Conservation (phyloP, 768 basidiomycete genomes). For the Clitopilus hobsonii region DNA sequence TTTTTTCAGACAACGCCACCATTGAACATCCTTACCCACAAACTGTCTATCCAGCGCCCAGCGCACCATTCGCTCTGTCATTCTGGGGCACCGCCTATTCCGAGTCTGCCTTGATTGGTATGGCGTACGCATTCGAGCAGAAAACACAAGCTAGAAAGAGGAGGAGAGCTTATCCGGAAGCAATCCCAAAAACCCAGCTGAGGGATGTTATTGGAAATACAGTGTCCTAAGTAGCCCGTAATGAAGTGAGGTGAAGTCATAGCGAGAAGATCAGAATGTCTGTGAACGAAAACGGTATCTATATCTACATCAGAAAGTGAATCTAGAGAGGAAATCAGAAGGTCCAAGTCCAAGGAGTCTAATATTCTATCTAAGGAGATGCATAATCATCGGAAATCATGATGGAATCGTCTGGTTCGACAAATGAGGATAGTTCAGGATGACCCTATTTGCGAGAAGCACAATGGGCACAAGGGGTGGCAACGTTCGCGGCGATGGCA, state of each 20-base stretch:
- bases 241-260: conserved; percentile 14
- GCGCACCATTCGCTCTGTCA: conserved; percentile 57
- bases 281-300: not conserved
- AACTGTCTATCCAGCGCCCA: conserved; percentile 46
- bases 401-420: no score
- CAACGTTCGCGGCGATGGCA: not conserved
- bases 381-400: not conserved
- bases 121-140: conserved; percentile 66
- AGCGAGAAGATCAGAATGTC: not conserved
- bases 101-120: conserved; percentile 51
- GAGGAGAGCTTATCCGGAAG: conserved; percentile 44
- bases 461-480: conserved; percentile 5
- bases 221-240: no score
- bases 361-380: not conserved
- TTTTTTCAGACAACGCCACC: conserved; percentile 44
- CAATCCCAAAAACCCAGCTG: conserved; percentile 52
- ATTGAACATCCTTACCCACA: conserved; percentile 32
- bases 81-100: conserved; percentile 61
- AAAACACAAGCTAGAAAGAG: conserved; percentile 47
- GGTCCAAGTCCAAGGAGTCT: not conserved
- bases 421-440: no score
- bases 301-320: not conserved
- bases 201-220: conserved; percentile 28
- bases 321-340: not conserved
- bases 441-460: not conserved